Percentiles rank a stretch among this genome's conserved stretches.
phyloP scores from a whole-genome alignment of 139 green algal genomes.

The Volvox reticuliferus region DNA sequence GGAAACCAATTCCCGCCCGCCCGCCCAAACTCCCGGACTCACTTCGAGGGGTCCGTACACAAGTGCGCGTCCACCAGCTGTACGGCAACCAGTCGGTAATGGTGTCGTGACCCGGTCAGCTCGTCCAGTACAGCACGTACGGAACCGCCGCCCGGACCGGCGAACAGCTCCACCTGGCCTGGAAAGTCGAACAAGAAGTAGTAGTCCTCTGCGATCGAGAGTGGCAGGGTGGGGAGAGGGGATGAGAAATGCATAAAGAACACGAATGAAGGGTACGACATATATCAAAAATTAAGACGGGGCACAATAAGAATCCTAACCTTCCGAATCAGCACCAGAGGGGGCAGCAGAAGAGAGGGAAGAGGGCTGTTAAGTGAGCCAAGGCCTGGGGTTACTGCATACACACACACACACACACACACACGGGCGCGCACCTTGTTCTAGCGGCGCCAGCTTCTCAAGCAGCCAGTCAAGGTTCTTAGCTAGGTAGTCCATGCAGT shows the following conservation, averaged over 20 bases:
- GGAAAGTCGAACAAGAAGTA: constrained; percentile 93
- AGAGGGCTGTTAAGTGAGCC: no score
- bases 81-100: constrained; percentile 75
- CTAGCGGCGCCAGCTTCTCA: constrained; percentile 78
- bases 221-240: not conserved
- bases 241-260: not conserved
- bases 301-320: no score
- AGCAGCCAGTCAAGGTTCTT: constrained; percentile 92
- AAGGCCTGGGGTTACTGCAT: no score
- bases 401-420: no score
- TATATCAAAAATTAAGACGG: no score
- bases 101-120: constrained; percentile 19
- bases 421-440: constrained; percentile 54
- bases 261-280: no score
- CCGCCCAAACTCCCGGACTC: constrained; percentile 11
- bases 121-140: constrained; percentile 62
- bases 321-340: no score
- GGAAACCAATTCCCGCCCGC: no score
- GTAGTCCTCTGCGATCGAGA: constrained; percentile 64
- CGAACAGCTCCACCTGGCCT: constrained; percentile 89
- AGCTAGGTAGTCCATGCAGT: constrained; percentile 85
- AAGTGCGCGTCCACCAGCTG: constrained; percentile 92
- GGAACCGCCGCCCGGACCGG: constrained; percentile 59
- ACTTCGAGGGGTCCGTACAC: constrained; percentile 85
- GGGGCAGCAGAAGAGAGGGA: no score